Base-by-base conservation (phyloP, 139 green algal species). In the Coelastrella sp. region DNA sequence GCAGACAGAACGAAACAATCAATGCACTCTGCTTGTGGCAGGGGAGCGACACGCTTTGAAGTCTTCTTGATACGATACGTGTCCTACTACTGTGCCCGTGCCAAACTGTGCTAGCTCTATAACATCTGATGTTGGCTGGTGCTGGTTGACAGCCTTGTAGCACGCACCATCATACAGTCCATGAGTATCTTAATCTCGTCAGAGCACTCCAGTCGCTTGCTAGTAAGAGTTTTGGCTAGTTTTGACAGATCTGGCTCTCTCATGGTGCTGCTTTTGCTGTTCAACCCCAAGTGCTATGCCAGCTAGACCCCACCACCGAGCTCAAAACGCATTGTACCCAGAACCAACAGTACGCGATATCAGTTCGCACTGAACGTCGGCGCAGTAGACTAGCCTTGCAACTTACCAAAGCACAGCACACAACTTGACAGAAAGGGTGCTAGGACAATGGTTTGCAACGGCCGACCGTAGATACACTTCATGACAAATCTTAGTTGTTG, bases 141-240 rank as follows among this genome's bases (percentile, higher is more conserved):
- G 59, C 59, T 0, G 9, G 30, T 8, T 25, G 21, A 30, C 17
- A 9, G 21, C 7, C 2, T 23, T 5, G 23, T 38, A 9, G 4
- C 7, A 17, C 82, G 48, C 71, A 87, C 82, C 82, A 57, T 68
- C 82, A 87, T 87, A 32, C 82, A 87, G 27, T 87, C 71, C 71
- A 87, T 81, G 17, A 87, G 71, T 21, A 67, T 21, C 11, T 66
- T 81, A 37, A 87, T 87, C 57, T 87, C 82, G 13, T 87, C 71
- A 4, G 82, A 76, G 69, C 82, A 87, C 23, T 64, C 38, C 11
- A 82, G 51, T 19, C 59, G 69, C 71, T 87, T 72, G 34, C 23
- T 74, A 8, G 82, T 87, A 13, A 87, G 71, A 32, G 32, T 76
- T 73, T 87, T 87, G 17, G 82, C 69, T 25, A 87, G 17, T 19